Percentiles rank a stretch among this genome's conserved stretches.
Evolutionary conservation across 352 stramenopile genomes (phyloP).

Genomic region (Phytophthora agathidicida): DNA sequence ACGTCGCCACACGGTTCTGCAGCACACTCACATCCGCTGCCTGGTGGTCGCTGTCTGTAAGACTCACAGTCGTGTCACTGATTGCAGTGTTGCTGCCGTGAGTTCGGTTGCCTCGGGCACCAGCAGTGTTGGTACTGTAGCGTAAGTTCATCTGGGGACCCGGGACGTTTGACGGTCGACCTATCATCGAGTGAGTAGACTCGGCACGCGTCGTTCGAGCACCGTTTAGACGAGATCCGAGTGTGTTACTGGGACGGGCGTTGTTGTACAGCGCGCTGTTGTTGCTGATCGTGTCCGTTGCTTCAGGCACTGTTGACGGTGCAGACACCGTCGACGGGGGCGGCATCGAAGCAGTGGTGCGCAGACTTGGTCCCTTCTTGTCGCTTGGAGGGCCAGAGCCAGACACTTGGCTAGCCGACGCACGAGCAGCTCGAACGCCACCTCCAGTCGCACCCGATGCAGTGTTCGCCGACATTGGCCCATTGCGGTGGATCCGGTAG

Average conservation of each 20-base stretch:
- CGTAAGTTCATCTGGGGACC: slow-evolving; percentile 56
- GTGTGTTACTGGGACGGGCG: slow-evolving; percentile 20
- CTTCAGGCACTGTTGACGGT: slow-evolving; percentile 30
- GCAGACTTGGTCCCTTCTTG: slow-evolving; percentile 31
- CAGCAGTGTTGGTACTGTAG: slow-evolving; percentile 49
- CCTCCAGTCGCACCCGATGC: slow-evolving; percentile 14
- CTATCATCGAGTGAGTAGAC: slow-evolving; percentile 55
- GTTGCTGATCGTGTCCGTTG: slow-evolving; percentile 35
- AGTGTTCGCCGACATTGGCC: slow-evolving; percentile 49
- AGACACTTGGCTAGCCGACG: slow-evolving; percentile 31
- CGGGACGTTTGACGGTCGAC: slow-evolving; percentile 47
- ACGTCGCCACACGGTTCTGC: slow-evolving; percentile 53
- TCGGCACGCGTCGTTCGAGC: slow-evolving; percentile 43
- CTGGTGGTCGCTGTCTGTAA: slow-evolving; percentile 48
- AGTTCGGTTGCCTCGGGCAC: slow-evolving; percentile 26
- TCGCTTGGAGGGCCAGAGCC: slow-evolving; percentile 26
- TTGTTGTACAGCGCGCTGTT: slow-evolving; percentile 33
- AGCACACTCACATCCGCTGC: slow-evolving; percentile 55
- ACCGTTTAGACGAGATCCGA: slow-evolving; percentile 24
- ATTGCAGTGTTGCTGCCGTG: slow-evolving; percentile 42
- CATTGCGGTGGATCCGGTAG: slow-evolving; percentile 66
- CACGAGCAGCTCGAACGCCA: slow-evolving; percentile 23
- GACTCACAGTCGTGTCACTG: slow-evolving; percentile 65
- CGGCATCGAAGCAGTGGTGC: slow-evolving; percentile 17
- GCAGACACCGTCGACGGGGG: slow-evolving; percentile 33